Conservation (phyloP, 148 eudicot species). For the Rhododendron griersonianum region DNA sequence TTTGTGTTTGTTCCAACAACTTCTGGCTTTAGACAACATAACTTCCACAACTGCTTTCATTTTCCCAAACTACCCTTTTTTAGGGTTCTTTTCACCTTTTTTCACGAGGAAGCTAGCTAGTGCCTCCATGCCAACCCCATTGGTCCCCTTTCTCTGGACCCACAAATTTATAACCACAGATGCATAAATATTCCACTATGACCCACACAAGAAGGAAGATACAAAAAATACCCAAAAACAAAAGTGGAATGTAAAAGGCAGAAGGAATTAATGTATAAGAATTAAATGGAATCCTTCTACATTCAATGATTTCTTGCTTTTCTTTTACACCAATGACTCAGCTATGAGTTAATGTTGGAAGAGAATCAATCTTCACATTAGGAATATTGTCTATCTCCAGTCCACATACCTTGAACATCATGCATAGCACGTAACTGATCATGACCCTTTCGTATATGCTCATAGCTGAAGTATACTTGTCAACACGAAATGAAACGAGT, state of each 20-base stretch:
- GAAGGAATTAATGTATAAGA: slow-evolving; percentile 5
- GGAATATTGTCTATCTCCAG: neutral
- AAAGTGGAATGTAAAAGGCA: neutral
- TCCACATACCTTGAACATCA: neutral
- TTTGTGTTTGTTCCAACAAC: slow-evolving; percentile 6
- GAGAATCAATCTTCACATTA: neutral
- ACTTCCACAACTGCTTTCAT: neutral
- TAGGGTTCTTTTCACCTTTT: neutral
- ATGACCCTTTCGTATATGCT: neutral
- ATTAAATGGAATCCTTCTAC: slow-evolving; percentile 17
- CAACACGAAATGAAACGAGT: too few species aligned
- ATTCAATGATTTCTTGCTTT: slow-evolving; percentile 23
- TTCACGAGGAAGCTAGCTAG: neutral
- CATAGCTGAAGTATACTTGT: neutral
- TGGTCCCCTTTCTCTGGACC: neutral
- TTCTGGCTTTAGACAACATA: neutral
- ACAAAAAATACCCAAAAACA: neutral
- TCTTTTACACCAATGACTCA: slow-evolving; percentile 13
- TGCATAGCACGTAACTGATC: neutral
- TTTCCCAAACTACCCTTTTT: neutral
- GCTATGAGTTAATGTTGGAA: neutral
- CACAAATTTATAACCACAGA: neutral
- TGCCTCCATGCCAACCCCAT: slow-evolving; percentile 5
- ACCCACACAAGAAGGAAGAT: neutral
- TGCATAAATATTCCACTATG: neutral